Evolutionary conservation across 257 asterid genomes (phyloP).

Genomic region (Gentiana straminea): DNA sequence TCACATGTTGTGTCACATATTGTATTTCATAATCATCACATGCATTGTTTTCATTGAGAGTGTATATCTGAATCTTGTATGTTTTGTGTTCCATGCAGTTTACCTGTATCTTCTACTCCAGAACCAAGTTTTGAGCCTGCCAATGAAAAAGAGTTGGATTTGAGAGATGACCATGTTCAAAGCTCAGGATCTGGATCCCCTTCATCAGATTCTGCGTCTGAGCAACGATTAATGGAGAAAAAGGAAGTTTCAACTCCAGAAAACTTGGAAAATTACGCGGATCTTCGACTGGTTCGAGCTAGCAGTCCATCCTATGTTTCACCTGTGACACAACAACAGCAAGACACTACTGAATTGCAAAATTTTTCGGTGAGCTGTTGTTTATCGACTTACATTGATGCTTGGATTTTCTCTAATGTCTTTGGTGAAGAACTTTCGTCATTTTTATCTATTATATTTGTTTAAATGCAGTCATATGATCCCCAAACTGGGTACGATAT

Average conservation of each 20-base stretch:
- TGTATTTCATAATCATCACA: neutral
- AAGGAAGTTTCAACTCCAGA: constrained; percentile 38
- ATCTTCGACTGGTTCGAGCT: constrained; percentile 56
- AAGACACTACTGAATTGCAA: constrained; percentile 51
- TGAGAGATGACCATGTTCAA: constrained; percentile 36
- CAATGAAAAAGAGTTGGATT: constrained; percentile 38
- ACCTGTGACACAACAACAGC: constrained; percentile 52
- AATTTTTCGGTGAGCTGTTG: constrained; percentile 59
- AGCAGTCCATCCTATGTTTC: constrained; percentile 43
- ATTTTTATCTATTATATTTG: constrained; percentile 8
- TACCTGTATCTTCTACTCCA: constrained; percentile 35
- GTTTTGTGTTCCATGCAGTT: constrained; percentile 32
- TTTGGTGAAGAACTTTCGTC: constrained; percentile 5
- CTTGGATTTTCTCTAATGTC: constrained; percentile 6
- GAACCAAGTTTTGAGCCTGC: constrained; percentile 48
- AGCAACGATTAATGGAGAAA: constrained; percentile 35
- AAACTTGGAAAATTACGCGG: constrained; percentile 51
- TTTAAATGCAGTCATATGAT: constrained; percentile 61
- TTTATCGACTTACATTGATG: neutral
- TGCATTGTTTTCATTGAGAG: neutral
- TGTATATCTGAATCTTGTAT: constrained; percentile 2
- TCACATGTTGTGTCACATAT: neutral
- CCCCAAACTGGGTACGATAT: constrained; percentile 74
- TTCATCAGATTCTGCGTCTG: constrained; percentile 39
- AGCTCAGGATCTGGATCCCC: constrained; percentile 68